Evolutionary conservation across 2,329 filamentous ascomycete genomes (phyloP), one percentile per base, ranked within the genome.

Genomic region (Penicillium sclerotiorum): DNA sequence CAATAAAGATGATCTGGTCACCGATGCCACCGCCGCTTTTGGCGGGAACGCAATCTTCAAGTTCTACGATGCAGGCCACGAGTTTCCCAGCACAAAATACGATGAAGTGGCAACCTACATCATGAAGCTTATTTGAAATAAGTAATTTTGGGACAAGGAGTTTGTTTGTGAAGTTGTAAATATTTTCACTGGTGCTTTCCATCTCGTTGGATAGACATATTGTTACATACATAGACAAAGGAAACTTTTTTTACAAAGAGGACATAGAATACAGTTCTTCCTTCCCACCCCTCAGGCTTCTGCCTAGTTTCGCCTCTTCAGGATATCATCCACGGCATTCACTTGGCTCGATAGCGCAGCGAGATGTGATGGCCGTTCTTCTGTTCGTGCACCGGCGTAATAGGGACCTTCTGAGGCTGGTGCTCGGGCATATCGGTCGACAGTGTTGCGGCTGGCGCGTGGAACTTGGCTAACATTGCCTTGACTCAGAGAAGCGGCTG

Each of bases 61-160:
- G 35, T 70, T 81, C 20, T 61, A 89, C 13, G 76, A 82, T 20
- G 85, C 81, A 4, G 87, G 86, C 0, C 88, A 91, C 64, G 87
- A 90, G 61, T 73, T 90, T 52, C 84, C 84, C 1, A 83, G 89
- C 55, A 81, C 81, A 11, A 79, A 78, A 48, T 82, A 81, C 2
- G 71, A 75, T 8, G 79, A 84, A 47, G 77, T 89, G 48, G 83
- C 82, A 1, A 67, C 75, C n/a, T 68, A 71, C n/a, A 76, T 84
- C 32, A 61, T 67, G 42, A 69, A 72, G 13, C 73, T 75, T 25
- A 44, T 61, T 76, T 73, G 73, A 60, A 22, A n/a, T n/a, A n/a
- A n/a, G n/a, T n/a, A n/a, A n/a, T n/a, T n/a, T n/a, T n/a, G n/a
- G n/a, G n/a, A n/a, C 32, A 61, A 67, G 42, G 69, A 72, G 13